A percentile compares a stretch with the other conserved stretches of the same genome.
Conservation (phyloP, 352 stramenopile species). For the Pythium sp. region DNA sequence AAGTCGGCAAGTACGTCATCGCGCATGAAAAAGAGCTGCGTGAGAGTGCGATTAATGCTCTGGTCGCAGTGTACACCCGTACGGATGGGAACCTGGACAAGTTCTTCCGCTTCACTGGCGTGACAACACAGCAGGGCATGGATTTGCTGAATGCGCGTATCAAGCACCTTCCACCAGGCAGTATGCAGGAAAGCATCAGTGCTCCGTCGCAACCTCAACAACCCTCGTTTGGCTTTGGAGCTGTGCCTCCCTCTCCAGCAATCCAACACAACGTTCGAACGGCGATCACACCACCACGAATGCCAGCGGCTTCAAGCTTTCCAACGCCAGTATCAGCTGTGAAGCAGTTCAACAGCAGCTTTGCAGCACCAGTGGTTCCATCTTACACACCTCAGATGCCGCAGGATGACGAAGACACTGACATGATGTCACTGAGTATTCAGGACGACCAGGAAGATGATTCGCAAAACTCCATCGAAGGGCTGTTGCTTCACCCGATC, state of each 20-base stretch:
- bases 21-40: constrained; percentile 83
- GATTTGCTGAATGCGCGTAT: constrained; percentile 73
- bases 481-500: constrained; percentile 63
- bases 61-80: constrained; percentile 70
- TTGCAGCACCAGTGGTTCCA: background rate
- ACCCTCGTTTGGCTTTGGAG: constrained; percentile 22
- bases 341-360: constrained; percentile 29
- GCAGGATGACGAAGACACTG: constrained; percentile 47
- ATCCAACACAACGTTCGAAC: constrained; percentile 11
- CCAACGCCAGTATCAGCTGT: constrained; percentile 27
- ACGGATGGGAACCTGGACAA: constrained; percentile 70
- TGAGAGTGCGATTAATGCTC: constrained; percentile 65
- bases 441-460: constrained; percentile 18
- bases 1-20: constrained; percentile 75
- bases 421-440: constrained; percentile 44
- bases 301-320: constrained; percentile 14
- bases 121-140: constrained; percentile 78
- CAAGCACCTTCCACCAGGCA: constrained; percentile 63
- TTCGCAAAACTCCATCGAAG: constrained; percentile 29
- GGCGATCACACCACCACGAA: constrained; percentile 19
- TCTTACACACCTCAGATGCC: constrained; percentile 6
- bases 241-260: constrained; percentile 11
- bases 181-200: constrained; percentile 23
- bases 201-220: constrained; percentile 15
- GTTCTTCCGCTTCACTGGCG: constrained; percentile 72